phyloP scores from a whole-genome alignment of 2,329 filamentous ascomycete genomes.

The Aspergillus candidus region DNA sequence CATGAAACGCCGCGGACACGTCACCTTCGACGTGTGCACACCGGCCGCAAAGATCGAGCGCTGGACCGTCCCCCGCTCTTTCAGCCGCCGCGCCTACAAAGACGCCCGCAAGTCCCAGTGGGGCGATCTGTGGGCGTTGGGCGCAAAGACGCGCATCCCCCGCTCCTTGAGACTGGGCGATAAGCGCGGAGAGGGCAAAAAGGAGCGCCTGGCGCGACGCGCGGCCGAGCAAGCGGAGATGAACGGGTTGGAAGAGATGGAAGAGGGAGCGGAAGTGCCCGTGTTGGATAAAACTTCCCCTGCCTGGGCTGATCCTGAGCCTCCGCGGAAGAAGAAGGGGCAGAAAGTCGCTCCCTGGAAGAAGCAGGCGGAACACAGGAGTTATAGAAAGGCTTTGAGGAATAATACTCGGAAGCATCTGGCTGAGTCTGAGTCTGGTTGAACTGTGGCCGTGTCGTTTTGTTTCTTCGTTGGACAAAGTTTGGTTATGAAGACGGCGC shows the following conservation, averaged over 20 bases:
- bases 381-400: slow-evolving; percentile 36
- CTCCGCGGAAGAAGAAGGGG: slow-evolving; percentile 27
- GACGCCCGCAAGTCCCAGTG: slow-evolving; percentile 85
- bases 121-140: slow-evolving; percentile 94
- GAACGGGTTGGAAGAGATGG: slow-evolving; percentile 21
- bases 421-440: not conserved
- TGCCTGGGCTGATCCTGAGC: slow-evolving; percentile 10
- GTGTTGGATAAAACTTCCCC: not conserved
- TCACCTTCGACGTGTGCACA: slow-evolving; percentile 87
- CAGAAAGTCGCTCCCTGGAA: slow-evolving; percentile 37
- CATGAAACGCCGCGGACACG: slow-evolving; percentile 80
- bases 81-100: slow-evolving; percentile 74
- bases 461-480: not conserved
- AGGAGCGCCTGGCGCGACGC: slow-evolving; percentile 35
- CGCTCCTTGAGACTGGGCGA: slow-evolving; percentile 57
- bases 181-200: slow-evolving; percentile 36
- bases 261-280: slow-evolving; percentile 12
- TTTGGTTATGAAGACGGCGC: not conserved
- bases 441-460: not conserved
- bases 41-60: slow-evolving; percentile 78
- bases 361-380: slow-evolving; percentile 41
- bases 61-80: slow-evolving; percentile 84
- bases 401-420: slow-evolving; percentile 20
- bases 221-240: slow-evolving; percentile 23
- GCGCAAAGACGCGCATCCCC: slow-evolving; percentile 73